Evolutionary conservation across 2,329 filamentous ascomycete species (phyloP).

Genomic region (Penicillium sp.): DNA sequence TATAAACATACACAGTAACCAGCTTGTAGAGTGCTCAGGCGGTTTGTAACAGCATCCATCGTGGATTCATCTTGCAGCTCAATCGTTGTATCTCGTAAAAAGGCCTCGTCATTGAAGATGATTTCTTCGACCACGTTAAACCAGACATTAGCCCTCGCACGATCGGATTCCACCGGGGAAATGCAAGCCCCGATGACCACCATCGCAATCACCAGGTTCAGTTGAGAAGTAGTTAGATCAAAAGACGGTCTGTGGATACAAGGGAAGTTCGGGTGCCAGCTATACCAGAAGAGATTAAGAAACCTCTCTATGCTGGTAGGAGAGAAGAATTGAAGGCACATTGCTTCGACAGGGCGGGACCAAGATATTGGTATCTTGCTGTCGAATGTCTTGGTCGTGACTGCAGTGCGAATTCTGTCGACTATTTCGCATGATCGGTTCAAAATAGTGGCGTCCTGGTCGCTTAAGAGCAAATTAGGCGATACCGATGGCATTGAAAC

Average conservation of each 20-base stretch:
- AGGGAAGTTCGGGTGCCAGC: neutral
- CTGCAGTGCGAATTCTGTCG: neutral
- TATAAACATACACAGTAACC: neutral
- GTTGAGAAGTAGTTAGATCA: neutral
- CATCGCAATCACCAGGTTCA: slow-evolving; percentile 1
- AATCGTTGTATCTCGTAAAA: neutral
- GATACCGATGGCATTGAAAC: neutral
- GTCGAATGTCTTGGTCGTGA: neutral
- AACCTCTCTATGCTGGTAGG: neutral
- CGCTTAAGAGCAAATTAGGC: neutral
- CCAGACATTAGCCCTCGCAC: neutral
- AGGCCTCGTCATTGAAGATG: neutral
- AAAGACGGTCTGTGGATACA: neutral
- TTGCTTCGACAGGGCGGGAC: neutral
- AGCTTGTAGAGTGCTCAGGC: neutral
- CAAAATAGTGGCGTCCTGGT: neutral
- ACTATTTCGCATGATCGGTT: neutral
- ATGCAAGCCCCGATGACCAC: neutral
- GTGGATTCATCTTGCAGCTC: neutral
- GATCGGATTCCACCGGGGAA: neutral
- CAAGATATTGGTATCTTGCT: neutral
- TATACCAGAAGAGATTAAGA: neutral
- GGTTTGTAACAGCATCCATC: neutral
- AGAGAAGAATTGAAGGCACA: neutral
- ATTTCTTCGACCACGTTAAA: neutral